phyloP scores from a whole-genome alignment of 345 rosid genomes.

The Eucalyptus pumila region DNA sequence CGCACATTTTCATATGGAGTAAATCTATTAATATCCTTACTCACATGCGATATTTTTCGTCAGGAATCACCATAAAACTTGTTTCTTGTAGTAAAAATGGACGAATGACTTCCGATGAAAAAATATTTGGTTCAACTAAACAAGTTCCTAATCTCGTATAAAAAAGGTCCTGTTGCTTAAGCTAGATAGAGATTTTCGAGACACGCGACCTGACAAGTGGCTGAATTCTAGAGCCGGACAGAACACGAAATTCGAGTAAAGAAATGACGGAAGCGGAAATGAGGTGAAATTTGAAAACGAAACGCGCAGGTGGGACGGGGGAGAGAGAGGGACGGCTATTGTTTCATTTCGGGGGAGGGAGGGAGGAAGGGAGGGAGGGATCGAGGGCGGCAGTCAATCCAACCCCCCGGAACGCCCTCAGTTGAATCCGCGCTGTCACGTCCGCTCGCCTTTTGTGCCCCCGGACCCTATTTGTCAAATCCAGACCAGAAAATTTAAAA shows the following conservation, averaged over 20 bases:
- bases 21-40: neutral
- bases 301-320: neutral
- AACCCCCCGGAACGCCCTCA: neutral
- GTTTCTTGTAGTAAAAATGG: too few species aligned
- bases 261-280: neutral
- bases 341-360: neutral
- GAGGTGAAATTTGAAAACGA: neutral
- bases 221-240: neutral
- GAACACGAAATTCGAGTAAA: neutral
- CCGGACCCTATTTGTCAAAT: neutral
- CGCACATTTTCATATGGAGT: neutral
- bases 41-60: too few species aligned
- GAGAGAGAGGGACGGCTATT: neutral
- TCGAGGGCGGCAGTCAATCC: neutral
- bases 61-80: neutral
- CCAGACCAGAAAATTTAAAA: neutral
- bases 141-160: neutral
- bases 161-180: neutral
- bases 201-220: neutral
- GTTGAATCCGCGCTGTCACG: neutral
- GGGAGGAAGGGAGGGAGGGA: too few species aligned
- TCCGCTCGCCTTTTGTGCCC: neutral
- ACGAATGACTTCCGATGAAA: too few species aligned
- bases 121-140: neutral
- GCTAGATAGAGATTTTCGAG: neutral